phyloP scores from a whole-genome alignment of 2,329 filamentous ascomycete species.

The Ascochyta lentis region DNA sequence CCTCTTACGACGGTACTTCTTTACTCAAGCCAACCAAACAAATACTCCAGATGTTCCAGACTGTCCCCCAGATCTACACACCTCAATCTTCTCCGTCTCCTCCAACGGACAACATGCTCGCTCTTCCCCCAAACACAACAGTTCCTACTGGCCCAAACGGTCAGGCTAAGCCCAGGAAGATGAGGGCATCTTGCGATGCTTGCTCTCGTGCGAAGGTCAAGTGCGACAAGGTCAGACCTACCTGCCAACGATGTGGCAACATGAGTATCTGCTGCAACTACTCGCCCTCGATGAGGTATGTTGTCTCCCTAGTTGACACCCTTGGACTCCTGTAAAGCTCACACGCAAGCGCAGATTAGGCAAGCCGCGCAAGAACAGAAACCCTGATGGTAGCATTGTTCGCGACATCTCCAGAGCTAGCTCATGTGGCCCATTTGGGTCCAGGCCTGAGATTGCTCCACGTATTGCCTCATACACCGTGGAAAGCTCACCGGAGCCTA shows the following conservation, averaged over 20 bases:
- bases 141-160: slow-evolving; percentile 31
- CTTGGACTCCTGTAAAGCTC: slow-evolving; percentile 14
- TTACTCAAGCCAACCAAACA: slow-evolving; percentile 21
- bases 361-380: slow-evolving; percentile 48
- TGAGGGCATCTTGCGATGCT: slow-evolving; percentile 48
- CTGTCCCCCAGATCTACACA: slow-evolving; percentile 34
- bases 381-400: slow-evolving; percentile 44
- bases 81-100: slow-evolving; percentile 33
- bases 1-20: slow-evolving; percentile 24
- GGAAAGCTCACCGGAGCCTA: slow-evolving; percentile 47
- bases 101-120: slow-evolving; percentile 33
- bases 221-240: slow-evolving; percentile 47
- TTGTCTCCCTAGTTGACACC: background rate
- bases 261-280: slow-evolving; percentile 51
- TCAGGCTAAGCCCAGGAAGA: slow-evolving; percentile 44
- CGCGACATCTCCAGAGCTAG: slow-evolving; percentile 44
- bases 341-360: slow-evolving; percentile 35
- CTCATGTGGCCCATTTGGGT: slow-evolving; percentile 38
- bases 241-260: slow-evolving; percentile 46
- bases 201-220: slow-evolving; percentile 50
- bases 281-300: slow-evolving; percentile 50
- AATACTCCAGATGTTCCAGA: slow-evolving; percentile 39
- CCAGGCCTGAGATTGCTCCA: slow-evolving; percentile 42
- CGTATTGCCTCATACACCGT: slow-evolving; percentile 37
- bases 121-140: slow-evolving; percentile 26